Evolutionary conservation across 257 asterid genomes (phyloP).

Genomic region (Solanum pennellii): DNA sequence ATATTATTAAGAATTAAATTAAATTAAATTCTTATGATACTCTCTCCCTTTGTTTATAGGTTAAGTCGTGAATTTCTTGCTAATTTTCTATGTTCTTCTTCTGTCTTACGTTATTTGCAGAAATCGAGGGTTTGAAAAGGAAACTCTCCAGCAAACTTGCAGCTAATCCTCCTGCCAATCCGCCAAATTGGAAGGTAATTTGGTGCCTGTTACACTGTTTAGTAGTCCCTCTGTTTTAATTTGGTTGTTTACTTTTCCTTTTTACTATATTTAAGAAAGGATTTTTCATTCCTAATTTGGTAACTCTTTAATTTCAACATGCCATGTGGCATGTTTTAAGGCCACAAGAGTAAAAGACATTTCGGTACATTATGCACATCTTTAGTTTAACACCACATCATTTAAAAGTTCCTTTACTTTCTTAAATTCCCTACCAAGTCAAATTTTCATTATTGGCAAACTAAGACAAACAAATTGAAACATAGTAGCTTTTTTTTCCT

Average conservation of each 20-base stretch:
- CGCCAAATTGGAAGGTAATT: constrained; percentile 97
- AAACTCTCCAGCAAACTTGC: constrained; percentile 94
- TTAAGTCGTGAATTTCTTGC: not conserved
- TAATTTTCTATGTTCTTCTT: not conserved
- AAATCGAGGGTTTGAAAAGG: constrained; percentile 80
- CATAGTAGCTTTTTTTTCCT: not conserved
- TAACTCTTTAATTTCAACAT: not conserved
- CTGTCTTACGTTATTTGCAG: constrained; percentile 20
- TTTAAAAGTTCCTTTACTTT: not conserved
- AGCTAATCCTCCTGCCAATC: constrained; percentile 45
- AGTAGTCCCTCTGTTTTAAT: not conserved
- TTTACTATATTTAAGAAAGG: not conserved
- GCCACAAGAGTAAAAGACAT: not conserved
- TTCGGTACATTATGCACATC: not conserved
- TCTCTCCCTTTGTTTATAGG: not conserved
- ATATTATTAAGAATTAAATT: not conserved
- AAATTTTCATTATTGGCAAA: not conserved
- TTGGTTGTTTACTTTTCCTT: not conserved
- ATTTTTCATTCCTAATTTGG: not conserved
- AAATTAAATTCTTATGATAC: not conserved
- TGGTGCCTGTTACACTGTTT: not conserved
- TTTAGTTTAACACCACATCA: not conserved
- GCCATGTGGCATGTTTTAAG: not conserved
- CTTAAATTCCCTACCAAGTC: not conserved
- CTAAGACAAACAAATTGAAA: not conserved